Conservation (phyloP, 306 rosid species). For the Sindora glabra region DNA sequence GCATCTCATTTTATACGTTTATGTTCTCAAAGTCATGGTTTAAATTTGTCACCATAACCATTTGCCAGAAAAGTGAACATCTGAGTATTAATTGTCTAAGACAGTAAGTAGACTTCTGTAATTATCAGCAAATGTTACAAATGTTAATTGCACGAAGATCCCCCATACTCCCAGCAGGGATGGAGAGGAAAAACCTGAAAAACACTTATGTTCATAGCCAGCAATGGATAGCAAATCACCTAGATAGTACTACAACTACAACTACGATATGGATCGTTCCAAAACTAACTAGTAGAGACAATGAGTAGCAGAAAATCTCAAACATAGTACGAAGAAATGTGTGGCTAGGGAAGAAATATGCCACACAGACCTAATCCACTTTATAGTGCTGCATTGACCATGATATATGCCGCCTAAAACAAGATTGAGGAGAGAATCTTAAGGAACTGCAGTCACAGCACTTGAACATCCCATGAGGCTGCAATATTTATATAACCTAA, state of each 20-base stretch:
- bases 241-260: not conserved
- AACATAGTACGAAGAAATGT: not conserved
- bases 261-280: not conserved
- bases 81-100: not conserved
- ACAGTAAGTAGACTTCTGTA: not conserved
- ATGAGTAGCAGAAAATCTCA: not conserved
- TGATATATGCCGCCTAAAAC: not conserved
- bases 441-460: not conserved
- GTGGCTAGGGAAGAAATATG: too few species aligned
- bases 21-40: not conserved
- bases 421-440: not conserved
- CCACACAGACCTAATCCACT: not conserved
- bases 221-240: too few species aligned
- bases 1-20: not conserved
- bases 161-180: too few species aligned
- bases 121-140: not conserved
- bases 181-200: too few species aligned
- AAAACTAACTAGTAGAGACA: not conserved
- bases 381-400: not conserved
- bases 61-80: not conserved
- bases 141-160: too few species aligned
- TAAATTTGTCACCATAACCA: not conserved
- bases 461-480: not conserved
- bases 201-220: too few species aligned
- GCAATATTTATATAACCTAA: not conserved